Conservation (phyloP, 129 eudicot genomes). For the Escallonia herrerae region DNA sequence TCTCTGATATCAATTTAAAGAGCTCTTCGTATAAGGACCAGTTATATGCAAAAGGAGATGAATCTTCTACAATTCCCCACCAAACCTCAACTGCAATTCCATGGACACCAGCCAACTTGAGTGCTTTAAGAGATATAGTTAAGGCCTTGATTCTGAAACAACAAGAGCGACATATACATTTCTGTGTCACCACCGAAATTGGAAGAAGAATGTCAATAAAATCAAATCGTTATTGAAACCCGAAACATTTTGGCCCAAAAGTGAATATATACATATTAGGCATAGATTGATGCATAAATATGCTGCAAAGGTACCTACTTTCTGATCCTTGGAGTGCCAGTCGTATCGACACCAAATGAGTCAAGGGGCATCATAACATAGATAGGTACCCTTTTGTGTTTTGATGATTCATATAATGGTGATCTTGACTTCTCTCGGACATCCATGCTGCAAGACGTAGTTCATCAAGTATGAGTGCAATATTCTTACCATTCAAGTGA, state of each 20-base stretch:
- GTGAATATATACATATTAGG: constrained; percentile 10
- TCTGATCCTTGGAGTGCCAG: constrained; percentile 58
- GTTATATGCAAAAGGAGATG: constrained; percentile 46
- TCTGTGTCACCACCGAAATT: constrained; percentile 23
- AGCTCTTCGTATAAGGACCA: constrained; percentile 64
- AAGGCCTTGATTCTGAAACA: constrained; percentile 60
- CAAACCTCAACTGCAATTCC: constrained; percentile 74
- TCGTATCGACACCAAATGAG: constrained; percentile 50
- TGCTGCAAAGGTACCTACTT: constrained; percentile 30
- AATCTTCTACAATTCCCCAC: constrained; percentile 68
- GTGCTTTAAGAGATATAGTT: constrained; percentile 60
- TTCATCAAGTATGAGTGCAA: constrained; percentile 15
- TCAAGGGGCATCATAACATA: constrained; percentile 66
- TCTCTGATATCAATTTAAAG: constrained; percentile 39
- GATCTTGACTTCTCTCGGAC: constrained; percentile 58
- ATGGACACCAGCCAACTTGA: constrained; percentile 68
- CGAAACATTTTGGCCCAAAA: not conserved
- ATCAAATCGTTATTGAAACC: not conserved
- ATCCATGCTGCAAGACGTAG: constrained; percentile 50
- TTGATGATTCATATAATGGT: constrained; percentile 42
- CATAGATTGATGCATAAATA: not conserved
- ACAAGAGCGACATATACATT: constrained; percentile 9
- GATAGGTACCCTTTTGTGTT: constrained; percentile 52
- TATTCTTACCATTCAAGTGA: not conserved
- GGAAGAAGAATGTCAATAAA: constrained; percentile 10